Percentiles rank a stretch among this genome's conserved stretches.
phyloP scores from a whole-genome alignment of 306 rosid species.

The Lotus japonicus region DNA sequence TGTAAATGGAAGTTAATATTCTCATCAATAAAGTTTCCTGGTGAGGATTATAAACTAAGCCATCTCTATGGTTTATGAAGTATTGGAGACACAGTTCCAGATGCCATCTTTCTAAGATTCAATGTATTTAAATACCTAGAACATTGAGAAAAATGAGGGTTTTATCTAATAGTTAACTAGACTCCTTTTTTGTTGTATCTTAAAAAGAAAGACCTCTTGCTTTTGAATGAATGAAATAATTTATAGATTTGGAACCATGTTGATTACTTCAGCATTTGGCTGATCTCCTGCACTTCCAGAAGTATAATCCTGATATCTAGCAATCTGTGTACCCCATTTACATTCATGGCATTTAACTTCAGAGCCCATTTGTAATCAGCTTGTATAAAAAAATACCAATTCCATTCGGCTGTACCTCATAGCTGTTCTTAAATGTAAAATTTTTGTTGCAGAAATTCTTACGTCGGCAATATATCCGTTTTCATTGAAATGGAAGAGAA shows the following conservation, averaged over 20 bases:
- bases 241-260: conserved; percentile 1
- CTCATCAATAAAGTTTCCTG: too few species aligned
- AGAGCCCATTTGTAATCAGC: neutral
- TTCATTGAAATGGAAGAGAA: conserved; percentile 81
- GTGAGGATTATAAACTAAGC: too few species aligned
- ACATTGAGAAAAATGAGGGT: neutral
- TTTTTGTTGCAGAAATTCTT: conserved; percentile 76
- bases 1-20: too few species aligned
- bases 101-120: too few species aligned
- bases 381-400: neutral
- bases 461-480: conserved; percentile 80
- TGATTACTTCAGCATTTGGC: conserved; percentile 12
- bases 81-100: too few species aligned
- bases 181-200: conserved; percentile 3
- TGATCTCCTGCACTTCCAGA: conserved; percentile 9
- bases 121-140: too few species aligned
- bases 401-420: conserved; percentile 8
- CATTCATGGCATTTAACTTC: conserved; percentile 10
- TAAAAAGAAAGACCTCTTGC: neutral
- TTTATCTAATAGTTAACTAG: neutral
- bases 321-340: conserved; percentile 12
- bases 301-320: conserved; percentile 9
- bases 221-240: neutral
- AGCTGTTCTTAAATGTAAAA: conserved; percentile 11
- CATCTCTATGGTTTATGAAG: too few species aligned